Conservation (phyloP, 2,329 filamentous ascomycete species). For the Neonectria faginata region DNA sequence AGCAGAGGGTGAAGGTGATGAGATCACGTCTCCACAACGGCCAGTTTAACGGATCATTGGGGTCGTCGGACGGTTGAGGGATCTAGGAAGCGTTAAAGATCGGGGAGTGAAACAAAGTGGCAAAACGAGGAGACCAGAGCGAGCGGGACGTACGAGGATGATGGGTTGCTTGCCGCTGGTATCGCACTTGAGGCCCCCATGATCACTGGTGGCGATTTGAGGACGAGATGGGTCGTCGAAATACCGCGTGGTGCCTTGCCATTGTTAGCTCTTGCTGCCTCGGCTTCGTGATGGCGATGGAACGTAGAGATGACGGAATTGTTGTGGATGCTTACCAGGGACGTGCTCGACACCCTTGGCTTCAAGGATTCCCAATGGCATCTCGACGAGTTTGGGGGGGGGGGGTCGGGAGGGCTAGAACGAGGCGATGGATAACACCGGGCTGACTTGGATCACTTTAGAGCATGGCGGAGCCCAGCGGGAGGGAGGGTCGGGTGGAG, state of each 20-base stretch:
- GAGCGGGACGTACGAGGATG: conserved; percentile 73
- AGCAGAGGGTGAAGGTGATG: conserved; percentile 81
- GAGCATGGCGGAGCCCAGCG: conserved; percentile 18
- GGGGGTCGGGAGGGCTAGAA: conserved; percentile 25
- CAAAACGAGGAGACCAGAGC: neutral
- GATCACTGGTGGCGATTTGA: conserved; percentile 55
- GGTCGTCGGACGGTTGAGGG: conserved; percentile 90
- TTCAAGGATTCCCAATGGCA: conserved; percentile 77
- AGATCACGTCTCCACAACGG: conserved; percentile 86
- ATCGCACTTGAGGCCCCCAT: conserved; percentile 76
- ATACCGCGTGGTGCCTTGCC: conserved; percentile 70
- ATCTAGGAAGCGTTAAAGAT: conserved; percentile 51
- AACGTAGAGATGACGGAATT: conserved; percentile 4
- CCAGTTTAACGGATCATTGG: conserved; percentile 90
- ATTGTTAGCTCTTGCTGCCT: conserved; percentile 26
- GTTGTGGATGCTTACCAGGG: conserved; percentile 68
- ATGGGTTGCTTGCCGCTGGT: conserved; percentile 73
- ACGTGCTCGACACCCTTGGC: conserved; percentile 75
- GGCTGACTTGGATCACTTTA: neutral
- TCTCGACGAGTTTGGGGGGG: conserved; percentile 40
- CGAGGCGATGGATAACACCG: conserved; percentile 11
- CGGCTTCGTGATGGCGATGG: neutral
- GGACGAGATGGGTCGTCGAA: conserved; percentile 68
- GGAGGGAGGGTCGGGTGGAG: conserved; percentile 1
- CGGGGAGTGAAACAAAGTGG: neutral